A percentile compares a stretch with the other conserved stretches of the same genome.
These are phyloP conservation scores for Dothideomycetidae sp. DNA, from an alignment of 2,329 filamentous ascomycete species.

Conservation along the genomic window DNA sequence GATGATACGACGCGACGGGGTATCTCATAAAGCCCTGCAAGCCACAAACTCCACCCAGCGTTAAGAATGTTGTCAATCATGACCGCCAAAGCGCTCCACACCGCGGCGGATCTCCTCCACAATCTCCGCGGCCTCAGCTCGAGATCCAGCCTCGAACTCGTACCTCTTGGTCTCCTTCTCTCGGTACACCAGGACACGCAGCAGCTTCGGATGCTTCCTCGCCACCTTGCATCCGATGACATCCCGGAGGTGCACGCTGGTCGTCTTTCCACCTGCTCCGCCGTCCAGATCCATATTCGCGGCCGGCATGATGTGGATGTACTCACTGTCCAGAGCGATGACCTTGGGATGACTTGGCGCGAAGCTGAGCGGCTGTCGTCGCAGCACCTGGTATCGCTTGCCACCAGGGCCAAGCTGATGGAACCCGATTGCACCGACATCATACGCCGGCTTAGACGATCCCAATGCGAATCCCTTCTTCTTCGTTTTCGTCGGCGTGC, in stretches of 20 bases:
- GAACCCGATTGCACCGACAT: slow-evolving; percentile 24
- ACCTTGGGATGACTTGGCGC: slow-evolving; percentile 62
- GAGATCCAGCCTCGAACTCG: slow-evolving; percentile 65
- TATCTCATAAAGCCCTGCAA: background rate
- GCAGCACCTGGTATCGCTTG: slow-evolving; percentile 65
- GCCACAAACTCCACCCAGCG: background rate
- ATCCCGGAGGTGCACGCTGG: slow-evolving; percentile 68
- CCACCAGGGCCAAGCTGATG: slow-evolving; percentile 14
- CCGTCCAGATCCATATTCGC: slow-evolving; percentile 21
- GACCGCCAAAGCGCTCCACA: slow-evolving; percentile 15
- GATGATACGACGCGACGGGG: too few relatives aligned
- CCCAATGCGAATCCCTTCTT: slow-evolving; percentile 25
- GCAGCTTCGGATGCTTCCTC: slow-evolving; percentile 64
- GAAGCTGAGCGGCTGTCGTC: slow-evolving; percentile 71
- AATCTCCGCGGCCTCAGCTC: slow-evolving; percentile 62
- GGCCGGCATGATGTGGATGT: slow-evolving; percentile 67
- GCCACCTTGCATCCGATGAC: slow-evolving; percentile 72
- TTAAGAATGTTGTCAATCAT: background rate
- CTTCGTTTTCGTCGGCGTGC: slow-evolving; percentile 26
- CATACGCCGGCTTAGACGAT: slow-evolving; percentile 21
- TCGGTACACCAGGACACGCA: slow-evolving; percentile 66
- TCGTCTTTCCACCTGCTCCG: slow-evolving; percentile 42
- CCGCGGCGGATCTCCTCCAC: slow-evolving; percentile 66
- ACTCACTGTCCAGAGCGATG: slow-evolving; percentile 70
- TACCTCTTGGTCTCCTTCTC: slow-evolving; percentile 66